These are phyloP conservation scores for Cornus florida DNA, from an alignment of 148 eudicot species.

Conservation along the genomic window DNA sequence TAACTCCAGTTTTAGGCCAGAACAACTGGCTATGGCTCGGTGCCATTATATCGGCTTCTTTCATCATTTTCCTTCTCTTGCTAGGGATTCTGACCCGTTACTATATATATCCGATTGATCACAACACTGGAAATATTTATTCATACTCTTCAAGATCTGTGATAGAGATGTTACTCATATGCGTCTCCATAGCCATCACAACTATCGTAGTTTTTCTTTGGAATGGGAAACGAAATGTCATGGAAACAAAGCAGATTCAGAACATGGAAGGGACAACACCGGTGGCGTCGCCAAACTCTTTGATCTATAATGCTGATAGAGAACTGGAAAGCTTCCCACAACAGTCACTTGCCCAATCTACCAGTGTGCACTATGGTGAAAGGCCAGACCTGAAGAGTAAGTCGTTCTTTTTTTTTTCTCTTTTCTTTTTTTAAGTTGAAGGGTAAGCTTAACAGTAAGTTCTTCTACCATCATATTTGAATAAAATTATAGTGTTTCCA, in stretches of 20 bases:
- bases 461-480: too few species aligned
- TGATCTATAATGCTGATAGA: slow-evolving; percentile 41
- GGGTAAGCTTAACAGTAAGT: too few species aligned
- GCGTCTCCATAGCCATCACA: slow-evolving; percentile 33
- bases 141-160: slow-evolving; percentile 30
- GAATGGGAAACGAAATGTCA: slow-evolving; percentile 49
- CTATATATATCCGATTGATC: slow-evolving; percentile 71
- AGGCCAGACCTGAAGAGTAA: slow-evolving; percentile 89
- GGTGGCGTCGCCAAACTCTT: slow-evolving; percentile 21
- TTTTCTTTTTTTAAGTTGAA: too few species aligned
- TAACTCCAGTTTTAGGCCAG: slow-evolving; percentile 48
- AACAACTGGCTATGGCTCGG: slow-evolving; percentile 76
- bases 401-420: slow-evolving; percentile 7
- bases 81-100: slow-evolving; percentile 59
- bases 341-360: slow-evolving; percentile 41
- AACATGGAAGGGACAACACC: slow-evolving; percentile 31
- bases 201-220: slow-evolving; percentile 40
- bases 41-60: slow-evolving; percentile 60
- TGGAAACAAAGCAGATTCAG: slow-evolving; percentile 37
- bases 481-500: too few species aligned
- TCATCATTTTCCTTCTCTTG: slow-evolving; percentile 51
- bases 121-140: slow-evolving; percentile 39
- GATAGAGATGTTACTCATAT: slow-evolving; percentile 41
- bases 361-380: slow-evolving; percentile 64
- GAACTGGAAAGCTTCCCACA: slow-evolving; percentile 78